Conservation (phyloP, 768 basidiomycete species). For the Mycena latifolia region DNA sequence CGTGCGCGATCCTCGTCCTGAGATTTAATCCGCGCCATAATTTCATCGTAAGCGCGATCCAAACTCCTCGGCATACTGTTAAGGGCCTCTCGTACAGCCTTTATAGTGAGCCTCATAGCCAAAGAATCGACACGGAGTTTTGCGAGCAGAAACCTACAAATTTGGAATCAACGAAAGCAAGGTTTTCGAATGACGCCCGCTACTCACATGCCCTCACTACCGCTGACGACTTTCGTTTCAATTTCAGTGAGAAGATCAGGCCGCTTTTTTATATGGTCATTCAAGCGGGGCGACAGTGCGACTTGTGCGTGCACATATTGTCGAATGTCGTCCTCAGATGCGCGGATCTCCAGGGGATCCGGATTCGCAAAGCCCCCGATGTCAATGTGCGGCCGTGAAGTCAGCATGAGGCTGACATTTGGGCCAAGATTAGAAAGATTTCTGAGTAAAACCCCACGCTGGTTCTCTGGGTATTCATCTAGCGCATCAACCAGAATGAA, state of each 20-base stretch:
- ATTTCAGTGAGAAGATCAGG: background rate
- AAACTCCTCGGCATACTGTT: background rate
- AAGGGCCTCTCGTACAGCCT: too few species aligned
- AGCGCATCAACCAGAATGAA: background rate
- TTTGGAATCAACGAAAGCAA: too few species aligned
- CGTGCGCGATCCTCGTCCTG: too few species aligned
- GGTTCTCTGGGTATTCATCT: conserved; percentile 13
- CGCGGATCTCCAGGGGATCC: background rate
- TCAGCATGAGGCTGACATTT: background rate
- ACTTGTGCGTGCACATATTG: background rate
- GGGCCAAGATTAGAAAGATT: background rate
- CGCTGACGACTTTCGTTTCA: background rate
- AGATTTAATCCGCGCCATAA: too few species aligned
- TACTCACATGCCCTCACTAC: conserved; percentile 1
- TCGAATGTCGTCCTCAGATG: background rate
- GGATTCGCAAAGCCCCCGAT: background rate
- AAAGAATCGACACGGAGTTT: too few species aligned
- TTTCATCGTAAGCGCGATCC: too few species aligned
- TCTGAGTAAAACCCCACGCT: too few species aligned
- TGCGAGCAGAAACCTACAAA: too few species aligned
- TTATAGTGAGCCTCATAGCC: too few species aligned
- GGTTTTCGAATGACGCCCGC: too few species aligned
- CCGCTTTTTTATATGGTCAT: background rate
- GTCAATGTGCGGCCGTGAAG: background rate
- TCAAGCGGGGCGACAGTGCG: background rate